Conservation (phyloP, 2,329 filamentous ascomycete species). For the Neophaeococcomyces mojaviensis region DNA sequence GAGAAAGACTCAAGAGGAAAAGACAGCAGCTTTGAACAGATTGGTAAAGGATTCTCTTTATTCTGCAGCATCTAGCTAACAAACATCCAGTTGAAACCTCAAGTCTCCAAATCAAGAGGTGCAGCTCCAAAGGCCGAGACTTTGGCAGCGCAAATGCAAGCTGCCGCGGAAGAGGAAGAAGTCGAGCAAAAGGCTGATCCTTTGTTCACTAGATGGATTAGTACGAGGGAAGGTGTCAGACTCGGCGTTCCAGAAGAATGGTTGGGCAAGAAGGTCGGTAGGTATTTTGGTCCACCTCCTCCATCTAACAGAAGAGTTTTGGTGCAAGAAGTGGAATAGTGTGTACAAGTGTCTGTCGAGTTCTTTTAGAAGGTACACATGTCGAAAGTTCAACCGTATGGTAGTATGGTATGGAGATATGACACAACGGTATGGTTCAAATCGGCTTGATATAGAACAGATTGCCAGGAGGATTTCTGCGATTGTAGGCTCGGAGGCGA, state of each 20-base stretch:
- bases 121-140: slow-evolving; percentile 41
- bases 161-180: slow-evolving; percentile 29
- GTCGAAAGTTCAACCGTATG: no score
- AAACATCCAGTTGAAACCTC: slow-evolving; percentile 47
- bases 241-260: slow-evolving; percentile 42
- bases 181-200: slow-evolving; percentile 35
- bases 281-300: slow-evolving; percentile 27
- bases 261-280: slow-evolving; percentile 37
- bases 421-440: no score
- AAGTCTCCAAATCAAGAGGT: slow-evolving; percentile 52
- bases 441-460: no score
- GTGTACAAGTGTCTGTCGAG: no score
- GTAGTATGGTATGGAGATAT: no score
- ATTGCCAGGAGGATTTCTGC: no score
- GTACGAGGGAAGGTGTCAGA: slow-evolving; percentile 33
- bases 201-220: slow-evolving; percentile 40
- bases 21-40: slow-evolving; percentile 41
- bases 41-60: slow-evolving; percentile 6
- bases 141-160: slow-evolving; percentile 32
- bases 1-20: slow-evolving; percentile 72
- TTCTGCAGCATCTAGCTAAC: slow-evolving; percentile 6
- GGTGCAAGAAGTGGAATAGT: slow-evolving; percentile 21
- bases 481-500: no score
- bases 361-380: no score
- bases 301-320: slow-evolving; percentile 12